phyloP scores from a whole-genome alignment of 2,329 filamentous ascomycete genomes.

The Clathrospora elynae region DNA sequence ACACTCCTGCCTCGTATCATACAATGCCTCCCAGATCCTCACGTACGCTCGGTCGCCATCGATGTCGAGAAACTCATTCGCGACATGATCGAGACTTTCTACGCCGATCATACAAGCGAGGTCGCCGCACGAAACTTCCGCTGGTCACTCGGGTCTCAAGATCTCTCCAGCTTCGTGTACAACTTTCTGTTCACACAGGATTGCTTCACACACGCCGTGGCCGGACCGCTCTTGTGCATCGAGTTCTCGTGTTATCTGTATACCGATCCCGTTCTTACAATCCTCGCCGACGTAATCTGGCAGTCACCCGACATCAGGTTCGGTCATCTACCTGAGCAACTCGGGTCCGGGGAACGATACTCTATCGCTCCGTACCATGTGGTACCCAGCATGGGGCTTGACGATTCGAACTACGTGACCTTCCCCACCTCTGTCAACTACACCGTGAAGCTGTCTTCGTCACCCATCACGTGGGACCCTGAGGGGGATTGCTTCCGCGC shows the following conservation, averaged over 20 bases:
- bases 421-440: conserved; percentile 17
- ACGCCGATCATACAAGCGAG: conserved; percentile 12
- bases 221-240: conserved; percentile 22
- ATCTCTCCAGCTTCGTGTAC: conserved; percentile 35
- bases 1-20: conserved; percentile 19
- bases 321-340: conserved; percentile 13
- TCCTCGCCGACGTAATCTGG: conserved; percentile 31
- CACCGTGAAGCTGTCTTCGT: conserved; percentile 11
- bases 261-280: conserved; percentile 8
- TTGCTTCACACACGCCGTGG: conserved; percentile 32
- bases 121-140: conserved; percentile 3
- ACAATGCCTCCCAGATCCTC: conserved; percentile 11
- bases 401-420: background rate
- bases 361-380: conserved; percentile 23
- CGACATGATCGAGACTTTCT: conserved; percentile 35
- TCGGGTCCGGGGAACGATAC: conserved; percentile 25
- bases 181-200: conserved; percentile 43
- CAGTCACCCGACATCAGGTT: conserved; percentile 29
- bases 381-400: background rate
- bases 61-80: conserved; percentile 28
- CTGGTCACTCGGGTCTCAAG: conserved; percentile 34
- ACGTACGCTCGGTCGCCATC: conserved; percentile 23
- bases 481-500: conserved; percentile 26
- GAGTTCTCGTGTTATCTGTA: conserved; percentile 14
- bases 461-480: conserved; percentile 28